Evolutionary conservation across 371 early-diverging fungal species (phyloP), one percentile per base, ranked within the genome.

Genomic region (Mortierella sp.): DNA sequence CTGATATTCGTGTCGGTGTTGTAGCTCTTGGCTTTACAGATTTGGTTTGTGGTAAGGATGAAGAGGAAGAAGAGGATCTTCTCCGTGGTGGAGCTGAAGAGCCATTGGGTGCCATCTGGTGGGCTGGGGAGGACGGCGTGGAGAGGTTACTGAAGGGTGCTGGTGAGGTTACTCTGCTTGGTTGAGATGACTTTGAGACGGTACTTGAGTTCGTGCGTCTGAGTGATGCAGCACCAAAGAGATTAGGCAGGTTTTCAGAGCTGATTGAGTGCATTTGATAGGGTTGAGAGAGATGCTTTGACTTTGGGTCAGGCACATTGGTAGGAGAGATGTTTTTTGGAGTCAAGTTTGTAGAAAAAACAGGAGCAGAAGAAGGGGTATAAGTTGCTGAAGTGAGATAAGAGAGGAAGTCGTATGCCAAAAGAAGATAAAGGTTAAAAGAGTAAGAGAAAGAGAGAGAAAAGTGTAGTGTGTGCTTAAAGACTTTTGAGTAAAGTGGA

Each of bases 241-340:
- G 77, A 13, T 60, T 53, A 8, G 74, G 76, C 34, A 82, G 43
- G 32, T 63, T 66, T 61, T 76, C 76, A 28, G 82, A 70, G 58
- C 77, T 82, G 59, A 82, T 74, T 54, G 76, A 70, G 19, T 76
- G 77, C 76, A 76, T 76, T 42, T 75, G 66, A 64, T 76, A 73
- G 4, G 76, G 76, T 31, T 66, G 67, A 12, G 76, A 76, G 54
- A 73, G 74, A 56, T 76, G 82, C 57, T 76, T 76, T 42, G 68
- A 61, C 55, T 65, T 66, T 43, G 45, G 62, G 47, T 40, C 56
- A 5, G 64, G 26, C 3, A 45, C 56, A 15, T 22, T 5, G 9
- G 47, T 13, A 42, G 75, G 32, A 31, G 60, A n/a, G 8, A 29
- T 15, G 42, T 40, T 57, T 28, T 7, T 26, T 23, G 15, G 13